Conservation (phyloP, 1,139 yeast species). For the Saccharomyces hybrid region DNA sequence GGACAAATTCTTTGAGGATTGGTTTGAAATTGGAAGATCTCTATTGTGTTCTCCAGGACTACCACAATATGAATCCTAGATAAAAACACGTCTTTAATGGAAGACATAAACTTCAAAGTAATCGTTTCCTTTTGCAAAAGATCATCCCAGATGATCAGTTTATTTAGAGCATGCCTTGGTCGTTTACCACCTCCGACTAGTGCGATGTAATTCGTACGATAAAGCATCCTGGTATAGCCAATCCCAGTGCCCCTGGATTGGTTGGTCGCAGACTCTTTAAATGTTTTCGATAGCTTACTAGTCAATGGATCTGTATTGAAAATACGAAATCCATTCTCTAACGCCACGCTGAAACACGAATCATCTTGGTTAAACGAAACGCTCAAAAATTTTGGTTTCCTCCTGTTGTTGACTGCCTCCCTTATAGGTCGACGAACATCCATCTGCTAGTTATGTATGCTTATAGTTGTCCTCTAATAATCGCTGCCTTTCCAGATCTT, state of each 20-base stretch:
- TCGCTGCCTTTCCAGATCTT: neutral
- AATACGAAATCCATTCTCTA: constrained; percentile 77
- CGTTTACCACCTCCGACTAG: constrained; percentile 80
- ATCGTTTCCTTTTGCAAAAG: constrained; percentile 69
- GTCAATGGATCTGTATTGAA: constrained; percentile 85
- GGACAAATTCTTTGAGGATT: constrained; percentile 65
- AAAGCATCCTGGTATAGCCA: constrained; percentile 73
- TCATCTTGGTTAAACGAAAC: constrained; percentile 73
- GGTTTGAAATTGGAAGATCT: constrained; percentile 71
- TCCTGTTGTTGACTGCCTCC: constrained; percentile 9
- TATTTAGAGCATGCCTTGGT: constrained; percentile 71
- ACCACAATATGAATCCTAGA: constrained; percentile 72
- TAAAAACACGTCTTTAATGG: constrained; percentile 64
- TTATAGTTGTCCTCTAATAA: neutral
- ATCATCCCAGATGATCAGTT: constrained; percentile 86
- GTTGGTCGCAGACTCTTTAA: constrained; percentile 25
- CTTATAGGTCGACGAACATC: constrained; percentile 21
- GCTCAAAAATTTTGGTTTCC: constrained; percentile 15
- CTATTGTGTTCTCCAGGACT: constrained; percentile 56
- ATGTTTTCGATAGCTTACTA: constrained; percentile 59
- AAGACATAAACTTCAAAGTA: constrained; percentile 63
- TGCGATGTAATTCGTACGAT: constrained; percentile 83
- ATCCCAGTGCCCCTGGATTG: constrained; percentile 41
- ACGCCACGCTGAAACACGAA: constrained; percentile 81
- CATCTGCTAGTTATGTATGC: constrained; percentile 10